Evolutionary conservation across 257 asterid genomes (phyloP), one percentile per base, ranked within the genome.

Genomic region (Petunia secreta): DNA sequence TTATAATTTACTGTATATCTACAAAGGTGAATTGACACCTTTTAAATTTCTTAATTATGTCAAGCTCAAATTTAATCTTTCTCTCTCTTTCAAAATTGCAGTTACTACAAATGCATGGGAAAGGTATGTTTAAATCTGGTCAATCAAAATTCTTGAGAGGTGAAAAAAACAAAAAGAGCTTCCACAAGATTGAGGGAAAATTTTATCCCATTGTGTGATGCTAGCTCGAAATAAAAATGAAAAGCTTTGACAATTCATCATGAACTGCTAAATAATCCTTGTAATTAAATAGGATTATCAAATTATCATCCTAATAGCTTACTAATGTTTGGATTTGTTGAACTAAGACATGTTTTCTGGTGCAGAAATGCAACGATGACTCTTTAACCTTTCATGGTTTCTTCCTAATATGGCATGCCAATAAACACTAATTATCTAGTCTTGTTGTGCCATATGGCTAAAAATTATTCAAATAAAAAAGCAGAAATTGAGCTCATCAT

Each of bases 321-420:
- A 64, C 38, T 64, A 64, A 37, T 37, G 25, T 46, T 25, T 25
- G 25, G 53, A 0, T 46, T 5, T 46, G 53, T 7, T 5, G 8
- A 9, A 46, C 8, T 46, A 5, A 37, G 6, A 37, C 4, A 1
- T 43, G 48, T 11, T 15, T 4, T 40, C 76, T 62, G 36, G 58
- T 73, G 59, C 80, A 54, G 80, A 87, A 67, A 83, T 84, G 87
- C 84, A 82, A 83, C 48, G 46, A 7, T 64, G 46, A 38, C 83
- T 81, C 83, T 77, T 25, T 75, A 52, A 62, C 38, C 38, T 13
- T 54, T 73, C 78, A 63, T 81, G 44, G 75, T 65, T 67, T 81
- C 60, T 57, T 75, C 75, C 79, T 58, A 77, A 83, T 37, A 57
- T 75, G 71, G 74, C 63, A 75, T 54, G 59, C 78, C 58, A 80